Conservation (phyloP, 352 stramenopile genomes). For the Pythium plurisporium region DNA sequence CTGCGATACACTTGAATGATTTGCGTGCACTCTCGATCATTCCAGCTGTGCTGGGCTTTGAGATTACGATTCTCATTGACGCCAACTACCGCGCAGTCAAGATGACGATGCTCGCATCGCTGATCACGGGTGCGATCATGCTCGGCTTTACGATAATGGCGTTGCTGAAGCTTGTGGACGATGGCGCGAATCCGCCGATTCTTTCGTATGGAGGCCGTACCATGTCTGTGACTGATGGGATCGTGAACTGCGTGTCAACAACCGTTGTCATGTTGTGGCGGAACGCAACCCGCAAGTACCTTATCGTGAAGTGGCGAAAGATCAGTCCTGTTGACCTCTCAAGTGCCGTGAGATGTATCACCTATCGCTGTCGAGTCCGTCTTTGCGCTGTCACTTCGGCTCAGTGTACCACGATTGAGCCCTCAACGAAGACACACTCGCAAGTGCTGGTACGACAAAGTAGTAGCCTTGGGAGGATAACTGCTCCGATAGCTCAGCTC, state of each 20-base stretch:
- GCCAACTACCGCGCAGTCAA: constrained; percentile 14
- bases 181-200: not conserved
- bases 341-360: constrained; percentile 20
- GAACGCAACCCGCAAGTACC: constrained; percentile 8
- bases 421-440: too few relatives aligned
- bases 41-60: constrained; percentile 8
- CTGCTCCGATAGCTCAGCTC: not conserved
- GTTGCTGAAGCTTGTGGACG: constrained; percentile 16
- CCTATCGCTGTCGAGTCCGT: constrained; percentile 23
- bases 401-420: too few relatives aligned
- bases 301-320: not conserved
- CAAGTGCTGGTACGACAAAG: not conserved
- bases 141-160: constrained; percentile 7
- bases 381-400: too few relatives aligned
- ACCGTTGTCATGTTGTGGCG: constrained; percentile 14
- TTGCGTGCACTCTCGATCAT: constrained; percentile 1
- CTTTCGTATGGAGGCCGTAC: not conserved
- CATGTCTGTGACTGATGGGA: constrained; percentile 6
- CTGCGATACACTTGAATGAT: constrained; percentile 3
- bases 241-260: constrained; percentile 15
- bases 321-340: not conserved
- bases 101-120: not conserved
- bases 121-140: constrained; percentile 5
- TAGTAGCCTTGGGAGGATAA: not conserved
- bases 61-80: constrained; percentile 23